Evolutionary conservation across 208 protist species (phyloP).

Genomic region (Acanthamoeba sp.): DNA sequence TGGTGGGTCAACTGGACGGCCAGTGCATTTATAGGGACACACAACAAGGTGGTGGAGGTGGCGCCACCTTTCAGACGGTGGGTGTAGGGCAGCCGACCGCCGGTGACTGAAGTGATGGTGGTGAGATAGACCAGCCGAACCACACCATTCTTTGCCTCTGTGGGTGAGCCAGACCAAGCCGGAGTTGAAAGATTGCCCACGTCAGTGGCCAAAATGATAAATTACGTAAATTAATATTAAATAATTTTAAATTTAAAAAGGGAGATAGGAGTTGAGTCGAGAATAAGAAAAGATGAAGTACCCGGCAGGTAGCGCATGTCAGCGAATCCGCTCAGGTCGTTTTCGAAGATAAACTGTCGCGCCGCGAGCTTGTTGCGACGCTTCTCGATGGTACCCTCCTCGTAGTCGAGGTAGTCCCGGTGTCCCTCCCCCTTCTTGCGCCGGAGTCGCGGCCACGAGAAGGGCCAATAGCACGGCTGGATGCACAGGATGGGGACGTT

Average conservation of each 20-base stretch:
- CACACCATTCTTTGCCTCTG: background rate
- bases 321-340: background rate
- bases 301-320: slow-evolving; percentile 4
- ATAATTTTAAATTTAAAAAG: too few relatives aligned
- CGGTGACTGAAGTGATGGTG: background rate
- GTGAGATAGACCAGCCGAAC: slow-evolving; percentile 2
- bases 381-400: background rate
- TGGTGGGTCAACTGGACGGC: too few relatives aligned
- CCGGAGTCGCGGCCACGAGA: background rate
- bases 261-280: too few relatives aligned
- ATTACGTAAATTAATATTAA: background rate
- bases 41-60: too few relatives aligned
- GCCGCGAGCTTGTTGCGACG: background rate
- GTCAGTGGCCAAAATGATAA: background rate
- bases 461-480: slow-evolving; percentile 12
- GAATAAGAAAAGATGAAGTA: background rate
- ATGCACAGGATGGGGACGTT: background rate
- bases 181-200: background rate
- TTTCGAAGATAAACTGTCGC: background rate
- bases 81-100: background rate
- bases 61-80: background rate
- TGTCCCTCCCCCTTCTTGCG: background rate
- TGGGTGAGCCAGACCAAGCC: background rate
- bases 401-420: slow-evolving; percentile 24
- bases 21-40: too few relatives aligned